phyloP scores from a whole-genome alignment of 148 eudicot species.

The Dianthus caryophyllus region DNA sequence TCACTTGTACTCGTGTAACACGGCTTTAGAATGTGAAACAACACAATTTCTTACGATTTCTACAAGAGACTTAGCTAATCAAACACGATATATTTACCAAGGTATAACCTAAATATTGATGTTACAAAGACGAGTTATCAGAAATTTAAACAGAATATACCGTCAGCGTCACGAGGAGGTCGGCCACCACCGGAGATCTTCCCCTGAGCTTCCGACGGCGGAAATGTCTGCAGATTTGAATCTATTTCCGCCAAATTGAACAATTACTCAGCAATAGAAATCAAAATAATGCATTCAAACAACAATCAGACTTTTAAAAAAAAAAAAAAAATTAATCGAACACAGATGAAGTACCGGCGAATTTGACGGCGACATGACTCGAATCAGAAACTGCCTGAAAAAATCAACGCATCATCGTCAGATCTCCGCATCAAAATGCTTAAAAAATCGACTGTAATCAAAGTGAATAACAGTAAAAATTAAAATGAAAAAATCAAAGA shows the following conservation, averaged over 20 bases:
- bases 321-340: neutral
- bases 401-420: neutral
- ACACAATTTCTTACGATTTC: no score
- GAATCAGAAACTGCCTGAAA: constrained; percentile 71
- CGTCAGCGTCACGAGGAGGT: constrained; percentile 92
- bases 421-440: constrained; percentile 17
- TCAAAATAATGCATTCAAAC: neutral
- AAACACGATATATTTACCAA: neutral
- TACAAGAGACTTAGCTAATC: no score
- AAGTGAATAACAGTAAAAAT: neutral
- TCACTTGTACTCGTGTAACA: no score
- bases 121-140: neutral
- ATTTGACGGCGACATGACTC: constrained; percentile 51
- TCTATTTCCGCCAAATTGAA: constrained; percentile 28
- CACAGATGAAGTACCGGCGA: constrained; percentile 43
- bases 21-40: no score
- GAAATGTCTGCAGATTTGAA: constrained; percentile 78
- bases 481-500: neutral
- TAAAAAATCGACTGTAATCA: neutral
- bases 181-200: constrained; percentile 59
- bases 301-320: neutral
- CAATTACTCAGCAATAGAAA: constrained; percentile 3
- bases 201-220: constrained; percentile 65
- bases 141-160: constrained; percentile 21
- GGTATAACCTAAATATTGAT: neutral